A percentile compares a stretch with the other conserved stretches of the same genome.
These are phyloP conservation scores for Glomus cerebriforme DNA, from an alignment of 192 early-diverging fungal genomes.

Conservation along the genomic window DNA sequence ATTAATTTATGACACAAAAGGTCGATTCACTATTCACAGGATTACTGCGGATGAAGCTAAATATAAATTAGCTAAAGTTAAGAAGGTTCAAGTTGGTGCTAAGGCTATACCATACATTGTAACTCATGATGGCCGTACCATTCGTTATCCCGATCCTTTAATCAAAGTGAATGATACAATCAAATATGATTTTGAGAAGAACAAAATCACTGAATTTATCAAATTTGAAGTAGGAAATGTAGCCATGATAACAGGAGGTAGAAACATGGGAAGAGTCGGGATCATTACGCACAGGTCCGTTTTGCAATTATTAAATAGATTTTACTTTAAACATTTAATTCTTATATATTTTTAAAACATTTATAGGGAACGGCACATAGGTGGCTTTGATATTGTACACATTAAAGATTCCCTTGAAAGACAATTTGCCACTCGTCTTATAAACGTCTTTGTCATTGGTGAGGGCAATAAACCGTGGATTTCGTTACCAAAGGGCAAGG, in stretches of 20 bases:
- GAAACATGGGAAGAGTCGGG: conserved; percentile 98
- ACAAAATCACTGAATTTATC: conserved; percentile 91
- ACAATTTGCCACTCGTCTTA: conserved; percentile 95
- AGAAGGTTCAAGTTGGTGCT: conserved; percentile 89
- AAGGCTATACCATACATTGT: conserved; percentile 96
- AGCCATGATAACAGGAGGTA: conserved; percentile 96
- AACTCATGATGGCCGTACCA: conserved; percentile 99
- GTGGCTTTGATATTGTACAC: conserved; percentile 85
- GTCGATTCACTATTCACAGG: conserved; percentile 99
- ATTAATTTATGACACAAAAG: conserved; percentile 99
- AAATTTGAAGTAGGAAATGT: conserved; percentile 99
- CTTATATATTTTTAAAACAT: neutral
- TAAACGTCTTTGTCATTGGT: conserved; percentile 90
- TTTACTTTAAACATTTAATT: neutral
- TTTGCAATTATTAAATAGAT: neutral
- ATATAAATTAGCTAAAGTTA: conserved; percentile 99
- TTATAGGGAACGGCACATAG: conserved; percentile 14
- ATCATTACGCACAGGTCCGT: conserved; percentile 81
- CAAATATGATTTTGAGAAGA: conserved; percentile 92
- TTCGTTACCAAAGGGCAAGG: conserved; percentile 99
- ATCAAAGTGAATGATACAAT: conserved; percentile 99
- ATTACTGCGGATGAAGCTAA: conserved; percentile 97
- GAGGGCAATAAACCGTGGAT: conserved; percentile 91
- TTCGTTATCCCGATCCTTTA: conserved; percentile 99
- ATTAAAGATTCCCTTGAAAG: conserved; percentile 96